Percentiles rank a stretch among this genome's conserved stretches.
These are phyloP conservation scores for Phoenix dactylifera DNA, from an alignment of 176 grass and related monocot species.

Conservation along the genomic window DNA sequence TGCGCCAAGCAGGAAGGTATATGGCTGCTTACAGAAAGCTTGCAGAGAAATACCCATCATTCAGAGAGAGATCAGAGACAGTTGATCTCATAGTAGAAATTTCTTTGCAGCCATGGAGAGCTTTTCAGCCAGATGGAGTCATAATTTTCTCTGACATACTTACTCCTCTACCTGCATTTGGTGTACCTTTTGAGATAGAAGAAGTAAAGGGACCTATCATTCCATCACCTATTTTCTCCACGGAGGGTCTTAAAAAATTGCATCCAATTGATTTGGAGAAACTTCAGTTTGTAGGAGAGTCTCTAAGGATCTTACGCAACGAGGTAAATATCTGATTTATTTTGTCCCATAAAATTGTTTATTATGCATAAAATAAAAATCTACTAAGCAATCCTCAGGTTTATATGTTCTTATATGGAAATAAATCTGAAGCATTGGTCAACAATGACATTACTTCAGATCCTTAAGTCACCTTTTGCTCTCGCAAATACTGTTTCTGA, in stretches of 20 bases:
- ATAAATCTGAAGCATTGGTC: no score
- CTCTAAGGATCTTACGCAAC: slow-evolving; percentile 62
- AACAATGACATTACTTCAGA: no score
- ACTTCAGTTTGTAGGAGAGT: slow-evolving; percentile 84
- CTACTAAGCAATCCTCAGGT: no score
- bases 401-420: no score
- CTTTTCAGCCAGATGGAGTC: slow-evolving; percentile 88
- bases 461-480: no score
- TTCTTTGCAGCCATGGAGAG: slow-evolving; percentile 79
- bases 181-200: slow-evolving; percentile 90
- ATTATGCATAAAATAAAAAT: no score
- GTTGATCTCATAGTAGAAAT: slow-evolving; percentile 91
- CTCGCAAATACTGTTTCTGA: no score
- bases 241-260: slow-evolving; percentile 57
- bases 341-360: no score
- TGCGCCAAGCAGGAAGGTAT: slow-evolving; percentile 97
- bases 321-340: slow-evolving; percentile 42
- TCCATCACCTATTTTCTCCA: slow-evolving; percentile 50
- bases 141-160: slow-evolving; percentile 98
- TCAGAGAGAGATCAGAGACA: slow-evolving; percentile 84
- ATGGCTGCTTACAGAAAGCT: slow-evolving; percentile 87
- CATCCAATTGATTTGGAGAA: slow-evolving; percentile 67
- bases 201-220: slow-evolving; percentile 82
- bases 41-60: slow-evolving; percentile 80
- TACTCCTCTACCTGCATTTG: slow-evolving; percentile 82